phyloP scores from a whole-genome alignment of 2,329 filamentous ascomycete genomes.

The Trichoderma asperellum region DNA sequence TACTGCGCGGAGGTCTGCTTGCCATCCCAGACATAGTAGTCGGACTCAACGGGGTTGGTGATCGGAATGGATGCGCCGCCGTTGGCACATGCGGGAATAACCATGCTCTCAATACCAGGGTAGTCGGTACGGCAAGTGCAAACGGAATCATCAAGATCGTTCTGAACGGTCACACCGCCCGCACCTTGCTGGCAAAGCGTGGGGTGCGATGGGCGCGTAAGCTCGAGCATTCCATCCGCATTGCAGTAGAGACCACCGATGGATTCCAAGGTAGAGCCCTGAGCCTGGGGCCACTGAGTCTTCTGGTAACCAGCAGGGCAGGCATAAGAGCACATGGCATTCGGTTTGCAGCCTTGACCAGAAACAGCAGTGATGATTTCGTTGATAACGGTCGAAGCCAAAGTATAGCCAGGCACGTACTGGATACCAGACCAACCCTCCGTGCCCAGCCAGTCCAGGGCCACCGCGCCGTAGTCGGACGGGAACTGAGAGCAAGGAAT shows the following conservation, averaged over 20 bases:
- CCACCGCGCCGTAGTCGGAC: constrained; percentile 75
- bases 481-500: constrained; percentile 76
- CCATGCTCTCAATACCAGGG: constrained; percentile 88
- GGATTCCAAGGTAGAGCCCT: constrained; percentile 81
- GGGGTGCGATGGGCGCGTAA: constrained; percentile 69
- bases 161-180: constrained; percentile 72
- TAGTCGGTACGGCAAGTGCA: constrained; percentile 95
- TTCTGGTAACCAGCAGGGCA: constrained; percentile 93
- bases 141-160: constrained; percentile 68
- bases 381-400: constrained; percentile 58
- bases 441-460: constrained; percentile 69
- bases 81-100: constrained; percentile 69
- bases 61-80: constrained; percentile 65
- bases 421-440: constrained; percentile 84
- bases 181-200: constrained; percentile 77
- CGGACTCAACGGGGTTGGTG: constrained; percentile 72
- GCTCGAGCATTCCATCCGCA: constrained; percentile 69
- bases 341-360: constrained; percentile 63
- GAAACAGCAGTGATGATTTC: constrained; percentile 67
- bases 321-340: constrained; percentile 85
- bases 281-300: constrained; percentile 80
- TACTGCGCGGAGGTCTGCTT: constrained; percentile 86
- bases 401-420: constrained; percentile 56
- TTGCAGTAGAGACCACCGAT: constrained; percentile 88
- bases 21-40: constrained; percentile 79